Percentiles rank a stretch among this genome's conserved stretches.
phyloP scores from a whole-genome alignment of 2,329 filamentous ascomycete genomes.

The Calonectria montana region DNA sequence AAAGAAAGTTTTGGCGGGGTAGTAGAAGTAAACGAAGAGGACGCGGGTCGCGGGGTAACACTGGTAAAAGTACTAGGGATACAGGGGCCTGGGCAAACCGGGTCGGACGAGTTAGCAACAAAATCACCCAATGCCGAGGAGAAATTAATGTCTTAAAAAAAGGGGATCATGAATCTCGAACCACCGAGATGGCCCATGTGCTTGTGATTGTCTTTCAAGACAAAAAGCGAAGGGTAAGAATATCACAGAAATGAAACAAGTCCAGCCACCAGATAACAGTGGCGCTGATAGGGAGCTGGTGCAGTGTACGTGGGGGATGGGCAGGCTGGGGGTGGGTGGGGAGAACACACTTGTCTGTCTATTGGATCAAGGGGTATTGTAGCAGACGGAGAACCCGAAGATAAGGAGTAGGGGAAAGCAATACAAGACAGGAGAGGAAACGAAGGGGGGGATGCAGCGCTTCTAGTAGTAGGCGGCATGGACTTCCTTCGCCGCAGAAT shows the following conservation, averaged over 20 bases:
- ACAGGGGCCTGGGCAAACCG: conserved; percentile 32
- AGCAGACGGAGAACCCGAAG: background rate
- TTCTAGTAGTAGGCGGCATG: conserved; percentile 29
- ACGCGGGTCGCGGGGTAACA: conserved; percentile 42
- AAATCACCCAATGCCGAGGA: conserved; percentile 24
- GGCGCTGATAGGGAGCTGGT: conserved; percentile 2
- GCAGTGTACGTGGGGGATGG: conserved; percentile 15
- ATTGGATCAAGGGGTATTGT: background rate
- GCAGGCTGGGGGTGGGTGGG: conserved; percentile 4
- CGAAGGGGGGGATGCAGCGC: conserved; percentile 18
- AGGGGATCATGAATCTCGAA: background rate
- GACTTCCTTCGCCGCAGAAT: conserved; percentile 26
- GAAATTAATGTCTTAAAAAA: conserved; percentile 16
- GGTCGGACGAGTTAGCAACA: conserved; percentile 40
- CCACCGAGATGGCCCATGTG: background rate
- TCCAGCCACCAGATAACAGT: conserved; percentile 7
- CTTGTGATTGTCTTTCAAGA: background rate
- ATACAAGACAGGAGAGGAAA: conserved; percentile 31
- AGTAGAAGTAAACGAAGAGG: conserved; percentile 23
- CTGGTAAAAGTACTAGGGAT: conserved; percentile 34
- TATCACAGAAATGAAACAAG: conserved; percentile 17
- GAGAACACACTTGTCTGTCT: conserved; percentile 13
- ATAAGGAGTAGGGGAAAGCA: conserved; percentile 9
- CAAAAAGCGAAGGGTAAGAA: background rate
- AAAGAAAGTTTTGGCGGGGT: conserved; percentile 43